phyloP scores from a whole-genome alignment of 2,329 filamentous ascomycete species.

The Cordyceps cateniannulata region DNA sequence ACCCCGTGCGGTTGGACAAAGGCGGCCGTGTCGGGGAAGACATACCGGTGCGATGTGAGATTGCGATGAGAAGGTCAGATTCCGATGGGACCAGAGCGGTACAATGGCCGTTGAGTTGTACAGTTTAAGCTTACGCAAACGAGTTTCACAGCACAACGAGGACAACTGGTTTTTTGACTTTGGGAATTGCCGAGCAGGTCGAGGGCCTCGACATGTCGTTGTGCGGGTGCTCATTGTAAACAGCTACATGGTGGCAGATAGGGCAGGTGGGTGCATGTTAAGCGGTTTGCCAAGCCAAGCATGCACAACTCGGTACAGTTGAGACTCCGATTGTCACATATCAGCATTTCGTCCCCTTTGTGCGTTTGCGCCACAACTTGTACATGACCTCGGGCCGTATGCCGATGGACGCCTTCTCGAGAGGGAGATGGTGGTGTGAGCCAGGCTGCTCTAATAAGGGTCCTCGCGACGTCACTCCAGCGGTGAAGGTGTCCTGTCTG shows the following conservation, averaged over 20 bases:
- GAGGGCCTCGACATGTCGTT: background rate
- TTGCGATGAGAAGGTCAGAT: background rate
- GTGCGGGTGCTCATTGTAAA: background rate
- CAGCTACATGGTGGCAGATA: background rate
- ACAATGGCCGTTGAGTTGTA: background rate
- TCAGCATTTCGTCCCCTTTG: background rate
- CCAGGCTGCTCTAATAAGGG: background rate
- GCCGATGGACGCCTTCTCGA: background rate
- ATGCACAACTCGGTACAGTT: background rate
- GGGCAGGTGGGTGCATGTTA: background rate
- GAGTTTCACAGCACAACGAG: no score
- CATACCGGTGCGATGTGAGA: background rate
- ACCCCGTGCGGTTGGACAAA: background rate
- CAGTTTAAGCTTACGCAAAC: no score
- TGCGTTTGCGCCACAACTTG: background rate
- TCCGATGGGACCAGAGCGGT: no score
- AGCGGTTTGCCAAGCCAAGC: background rate
- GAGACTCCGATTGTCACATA: background rate
- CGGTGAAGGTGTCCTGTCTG: background rate
- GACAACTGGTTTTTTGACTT: no score
- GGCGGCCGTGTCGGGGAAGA: background rate
- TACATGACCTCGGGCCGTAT: background rate
- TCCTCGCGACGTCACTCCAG: constrained; percentile 7
- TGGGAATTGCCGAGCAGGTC: background rate
- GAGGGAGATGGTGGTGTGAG: background rate